Conservation (phyloP, 345 rosid genomes). For the Eutrema japonicum region DNA sequence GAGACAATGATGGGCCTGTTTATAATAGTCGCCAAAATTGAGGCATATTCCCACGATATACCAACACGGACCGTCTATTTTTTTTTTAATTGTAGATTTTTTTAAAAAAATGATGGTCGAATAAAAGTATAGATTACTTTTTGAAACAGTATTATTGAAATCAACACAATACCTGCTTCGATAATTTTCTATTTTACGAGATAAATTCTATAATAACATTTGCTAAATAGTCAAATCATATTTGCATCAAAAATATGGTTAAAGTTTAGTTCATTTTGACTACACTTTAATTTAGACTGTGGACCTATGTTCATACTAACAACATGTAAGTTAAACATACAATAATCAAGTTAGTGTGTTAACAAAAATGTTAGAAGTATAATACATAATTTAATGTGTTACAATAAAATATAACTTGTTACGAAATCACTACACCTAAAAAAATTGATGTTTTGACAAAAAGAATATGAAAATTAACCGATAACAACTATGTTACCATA, state of each 20-base stretch:
- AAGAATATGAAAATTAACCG: too few relatives aligned
- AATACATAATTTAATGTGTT: too few relatives aligned
- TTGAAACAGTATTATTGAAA: neutral
- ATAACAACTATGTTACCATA: too few relatives aligned
- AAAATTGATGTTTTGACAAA: too few relatives aligned
- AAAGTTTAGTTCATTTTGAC: neutral
- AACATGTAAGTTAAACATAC: too few relatives aligned
- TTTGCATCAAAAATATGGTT: neutral
- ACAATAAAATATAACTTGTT: too few relatives aligned
- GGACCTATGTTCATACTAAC: too few relatives aligned
- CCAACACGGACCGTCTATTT: conserved; percentile 36
- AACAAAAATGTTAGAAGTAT: too few relatives aligned
- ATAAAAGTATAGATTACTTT: conserved; percentile 9
- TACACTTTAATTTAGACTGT: too few relatives aligned
- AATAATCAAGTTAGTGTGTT: too few relatives aligned
- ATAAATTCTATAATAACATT: conserved; percentile 2
- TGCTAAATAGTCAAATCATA: conserved; percentile 1
- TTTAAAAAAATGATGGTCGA: neutral
- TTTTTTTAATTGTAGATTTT: neutral
- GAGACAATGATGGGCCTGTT: conserved; percentile 31
- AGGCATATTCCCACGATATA: conserved; percentile 42
- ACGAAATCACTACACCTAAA: too few relatives aligned
- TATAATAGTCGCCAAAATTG: conserved; percentile 33
- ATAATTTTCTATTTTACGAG: neutral
- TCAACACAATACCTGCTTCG: conserved; percentile 21